These are phyloP conservation scores for Mycena polygramma DNA, from an alignment of 768 basidiomycete genomes.

Conservation along the genomic window DNA sequence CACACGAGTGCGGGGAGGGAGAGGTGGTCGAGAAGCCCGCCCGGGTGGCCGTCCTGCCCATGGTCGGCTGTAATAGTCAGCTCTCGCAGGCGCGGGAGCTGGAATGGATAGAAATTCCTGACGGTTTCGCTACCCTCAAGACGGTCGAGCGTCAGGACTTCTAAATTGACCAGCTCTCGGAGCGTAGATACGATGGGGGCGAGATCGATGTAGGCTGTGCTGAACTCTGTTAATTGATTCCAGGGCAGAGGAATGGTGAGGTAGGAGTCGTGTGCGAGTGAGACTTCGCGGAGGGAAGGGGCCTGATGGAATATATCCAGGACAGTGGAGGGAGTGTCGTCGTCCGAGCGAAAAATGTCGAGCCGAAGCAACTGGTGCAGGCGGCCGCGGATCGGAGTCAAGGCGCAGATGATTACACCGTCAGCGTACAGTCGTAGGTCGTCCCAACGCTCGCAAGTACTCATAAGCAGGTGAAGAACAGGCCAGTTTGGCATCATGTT, in stretches of 20 bases:
- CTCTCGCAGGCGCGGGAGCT: constrained; percentile 8
- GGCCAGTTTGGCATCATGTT: background rate
- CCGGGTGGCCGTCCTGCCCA: background rate
- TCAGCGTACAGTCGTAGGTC: constrained; percentile 5
- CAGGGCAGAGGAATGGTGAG: constrained; percentile 1
- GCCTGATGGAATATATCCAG: constrained; percentile 11
- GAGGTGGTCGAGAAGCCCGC: constrained; percentile 5
- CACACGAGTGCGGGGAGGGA: background rate
- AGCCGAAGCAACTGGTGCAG: background rate
- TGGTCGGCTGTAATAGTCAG: background rate
- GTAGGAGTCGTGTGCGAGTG: background rate
- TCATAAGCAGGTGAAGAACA: constrained; percentile 11
- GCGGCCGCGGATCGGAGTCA: background rate
- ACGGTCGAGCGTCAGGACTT: constrained; percentile 12
- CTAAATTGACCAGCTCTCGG: constrained; percentile 1
- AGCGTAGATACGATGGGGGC: background rate
- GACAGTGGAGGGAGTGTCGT: no score
- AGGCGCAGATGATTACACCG: background rate
- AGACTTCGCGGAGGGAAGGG: constrained; percentile 7
- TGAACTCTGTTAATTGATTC: constrained; percentile 13
- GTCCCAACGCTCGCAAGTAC: constrained; percentile 21
- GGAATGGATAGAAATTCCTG: no score
- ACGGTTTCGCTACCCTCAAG: background rate
- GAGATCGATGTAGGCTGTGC: constrained; percentile 1
- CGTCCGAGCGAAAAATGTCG: background rate